A percentile compares a stretch with the other conserved stretches of the same genome.
Conservation (phyloP, 176 grass and related monocot species). For the Paspalum vaginatum region DNA sequence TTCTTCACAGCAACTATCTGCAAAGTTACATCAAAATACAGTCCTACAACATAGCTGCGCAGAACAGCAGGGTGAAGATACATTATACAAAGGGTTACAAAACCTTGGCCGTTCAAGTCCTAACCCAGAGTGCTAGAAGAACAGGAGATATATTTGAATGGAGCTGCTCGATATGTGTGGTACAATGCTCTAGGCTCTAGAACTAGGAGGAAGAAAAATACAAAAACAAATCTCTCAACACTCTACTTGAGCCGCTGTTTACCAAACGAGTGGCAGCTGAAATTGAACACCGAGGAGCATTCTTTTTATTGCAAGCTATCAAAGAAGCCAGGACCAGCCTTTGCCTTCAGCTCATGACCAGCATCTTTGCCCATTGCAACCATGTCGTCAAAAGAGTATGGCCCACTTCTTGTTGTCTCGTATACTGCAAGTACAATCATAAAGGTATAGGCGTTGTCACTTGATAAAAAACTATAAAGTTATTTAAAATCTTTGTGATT, state of each 20-base stretch:
- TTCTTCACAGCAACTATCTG: constrained; percentile 33
- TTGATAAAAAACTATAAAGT: not conserved
- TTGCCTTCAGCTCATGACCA: constrained; percentile 79
- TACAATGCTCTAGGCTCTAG: constrained; percentile 37
- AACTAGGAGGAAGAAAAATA: constrained; percentile 3
- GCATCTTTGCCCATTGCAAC: constrained; percentile 92
- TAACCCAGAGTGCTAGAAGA: constrained; percentile 42
- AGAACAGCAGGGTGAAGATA: not conserved
- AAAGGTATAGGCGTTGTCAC: not conserved
- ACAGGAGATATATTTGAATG: constrained; percentile 13
- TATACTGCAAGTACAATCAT: constrained; percentile 53
- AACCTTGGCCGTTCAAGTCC: constrained; percentile 26
- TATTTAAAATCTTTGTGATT: not conserved
- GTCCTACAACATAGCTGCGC: constrained; percentile 34
- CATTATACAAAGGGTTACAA: not conserved
- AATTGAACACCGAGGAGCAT: not conserved
- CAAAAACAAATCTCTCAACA: constrained; percentile 28
- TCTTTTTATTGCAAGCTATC: constrained; percentile 59
- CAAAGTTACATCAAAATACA: constrained; percentile 43
- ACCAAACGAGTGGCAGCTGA: constrained; percentile 1
- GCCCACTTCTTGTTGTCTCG: constrained; percentile 82
- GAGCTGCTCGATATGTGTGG: constrained; percentile 24
- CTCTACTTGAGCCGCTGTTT: not conserved
- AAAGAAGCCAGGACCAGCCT: constrained; percentile 83
- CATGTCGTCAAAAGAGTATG: constrained; percentile 76